Conservation (phyloP, 306 rosid species). For the Lathyrus aphaca region DNA sequence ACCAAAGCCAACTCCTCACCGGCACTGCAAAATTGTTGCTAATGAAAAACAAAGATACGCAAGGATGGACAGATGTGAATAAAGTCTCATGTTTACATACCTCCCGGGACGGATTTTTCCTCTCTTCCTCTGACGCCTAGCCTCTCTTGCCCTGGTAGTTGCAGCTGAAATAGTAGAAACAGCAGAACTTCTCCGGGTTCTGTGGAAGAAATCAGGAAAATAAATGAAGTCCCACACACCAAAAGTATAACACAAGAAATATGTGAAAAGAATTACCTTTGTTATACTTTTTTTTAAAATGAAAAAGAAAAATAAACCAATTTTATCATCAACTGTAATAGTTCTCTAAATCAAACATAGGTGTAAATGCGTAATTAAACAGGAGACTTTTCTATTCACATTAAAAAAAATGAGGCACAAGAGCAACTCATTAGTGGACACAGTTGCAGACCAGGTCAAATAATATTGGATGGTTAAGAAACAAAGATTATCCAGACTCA, state of each 20-base stretch:
- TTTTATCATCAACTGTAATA: background rate
- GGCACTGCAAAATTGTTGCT: constrained; percentile 55
- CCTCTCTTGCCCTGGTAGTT: constrained; percentile 81
- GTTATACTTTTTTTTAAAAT: background rate
- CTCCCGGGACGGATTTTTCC: constrained; percentile 98
- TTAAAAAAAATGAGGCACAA: constrained; percentile 27
- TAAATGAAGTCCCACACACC: constrained; percentile 19
- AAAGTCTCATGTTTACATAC: constrained; percentile 48
- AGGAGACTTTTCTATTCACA: constrained; percentile 4
- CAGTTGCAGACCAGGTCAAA: background rate
- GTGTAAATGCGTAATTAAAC: background rate
- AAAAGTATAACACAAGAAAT: constrained; percentile 11
- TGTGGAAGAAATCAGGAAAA: constrained; percentile 51
- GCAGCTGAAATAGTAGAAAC: constrained; percentile 66
- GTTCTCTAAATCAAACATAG: constrained; percentile 17
- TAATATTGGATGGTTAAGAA: background rate
- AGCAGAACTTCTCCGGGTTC: constrained; percentile 72
- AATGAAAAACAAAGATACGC: constrained; percentile 13
- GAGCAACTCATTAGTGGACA: constrained; percentile 5
- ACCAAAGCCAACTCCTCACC: constrained; percentile 89
- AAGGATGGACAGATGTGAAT: constrained; percentile 4
- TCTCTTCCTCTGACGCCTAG: constrained; percentile 82
- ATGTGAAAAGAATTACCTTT: background rate
- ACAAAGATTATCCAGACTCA: too few relatives aligned
- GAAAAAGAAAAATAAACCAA: constrained; percentile 12